phyloP scores from a whole-genome alignment of 768 basidiomycete genomes.

The Stropharia rugosoannulata region DNA sequence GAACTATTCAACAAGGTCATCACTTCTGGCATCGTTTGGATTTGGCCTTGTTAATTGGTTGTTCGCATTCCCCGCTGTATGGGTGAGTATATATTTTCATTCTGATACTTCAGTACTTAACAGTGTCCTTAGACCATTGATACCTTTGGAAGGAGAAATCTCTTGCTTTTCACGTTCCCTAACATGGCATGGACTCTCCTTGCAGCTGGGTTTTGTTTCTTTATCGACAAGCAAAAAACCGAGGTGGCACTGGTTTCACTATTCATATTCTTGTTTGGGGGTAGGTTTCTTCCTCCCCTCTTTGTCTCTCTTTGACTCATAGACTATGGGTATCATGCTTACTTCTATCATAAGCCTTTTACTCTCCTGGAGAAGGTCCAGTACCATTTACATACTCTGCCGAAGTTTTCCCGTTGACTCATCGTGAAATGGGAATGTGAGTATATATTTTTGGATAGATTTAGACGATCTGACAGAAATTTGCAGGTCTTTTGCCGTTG shows the following conservation, averaged over 20 bases:
- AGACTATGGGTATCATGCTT: background rate
- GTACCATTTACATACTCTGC: constrained; percentile 92
- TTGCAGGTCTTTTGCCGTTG: constrained; percentile 53
- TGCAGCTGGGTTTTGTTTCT: constrained; percentile 72
- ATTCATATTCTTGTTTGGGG: constrained; percentile 43
- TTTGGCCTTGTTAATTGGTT: constrained; percentile 62
- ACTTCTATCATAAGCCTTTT: constrained; percentile 42
- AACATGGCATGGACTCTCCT: constrained; percentile 77
- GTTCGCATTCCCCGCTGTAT: constrained; percentile 61
- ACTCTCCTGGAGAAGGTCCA: constrained; percentile 87
- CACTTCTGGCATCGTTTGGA: constrained; percentile 61
- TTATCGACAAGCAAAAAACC: constrained; percentile 31
- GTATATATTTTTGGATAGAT: constrained; percentile 30
- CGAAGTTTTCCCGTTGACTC: constrained; percentile 85
- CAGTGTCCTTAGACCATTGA: constrained; percentile 57
- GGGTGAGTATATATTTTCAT: constrained; percentile 34
- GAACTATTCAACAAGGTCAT: constrained; percentile 46
- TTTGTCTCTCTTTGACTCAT: background rate
- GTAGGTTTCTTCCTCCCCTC: constrained; percentile 28
- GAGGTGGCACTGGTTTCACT: constrained; percentile 43
- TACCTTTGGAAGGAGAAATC: constrained; percentile 73
- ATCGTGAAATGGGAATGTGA: constrained; percentile 65
- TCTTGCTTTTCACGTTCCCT: constrained; percentile 78
- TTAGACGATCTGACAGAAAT: constrained; percentile 24
- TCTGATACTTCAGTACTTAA: constrained; percentile 32